Evolutionary conservation across 768 basidiomycete species (phyloP).

Genomic region (Pisolithus microcarpus): DNA sequence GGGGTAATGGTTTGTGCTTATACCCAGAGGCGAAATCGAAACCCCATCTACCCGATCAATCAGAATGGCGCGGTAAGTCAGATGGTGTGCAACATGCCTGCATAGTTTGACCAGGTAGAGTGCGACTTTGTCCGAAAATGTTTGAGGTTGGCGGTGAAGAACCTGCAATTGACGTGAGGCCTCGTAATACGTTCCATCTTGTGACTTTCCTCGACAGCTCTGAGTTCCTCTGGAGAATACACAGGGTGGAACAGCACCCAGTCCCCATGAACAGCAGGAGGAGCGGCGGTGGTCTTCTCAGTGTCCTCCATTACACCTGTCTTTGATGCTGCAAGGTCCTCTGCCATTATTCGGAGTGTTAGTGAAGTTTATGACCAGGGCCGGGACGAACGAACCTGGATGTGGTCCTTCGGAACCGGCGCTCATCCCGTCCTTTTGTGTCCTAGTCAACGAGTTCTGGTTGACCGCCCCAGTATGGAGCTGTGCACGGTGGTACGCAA

Average conservation of each 20-base stretch:
- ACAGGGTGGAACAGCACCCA: slow-evolving; percentile 96
- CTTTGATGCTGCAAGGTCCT: slow-evolving; percentile 18
- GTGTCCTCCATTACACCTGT: slow-evolving; percentile 13
- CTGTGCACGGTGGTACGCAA: slow-evolving; percentile 1
- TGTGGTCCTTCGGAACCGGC: slow-evolving; percentile 32
- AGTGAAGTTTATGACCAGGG: neutral
- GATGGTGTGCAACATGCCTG: slow-evolving; percentile 29
- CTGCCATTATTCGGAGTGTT: slow-evolving; percentile 10
- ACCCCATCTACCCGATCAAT: slow-evolving; percentile 35
- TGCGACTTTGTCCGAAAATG: slow-evolving; percentile 69
- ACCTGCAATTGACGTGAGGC: slow-evolving; percentile 38
- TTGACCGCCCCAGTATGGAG: slow-evolving; percentile 22
- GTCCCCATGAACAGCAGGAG: slow-evolving; percentile 56
- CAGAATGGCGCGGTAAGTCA: slow-evolving; percentile 1
- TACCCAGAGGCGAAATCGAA: slow-evolving; percentile 88
- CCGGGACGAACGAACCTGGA: slow-evolving; percentile 17
- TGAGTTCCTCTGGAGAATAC: slow-evolving; percentile 68
- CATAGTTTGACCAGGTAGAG: slow-evolving; percentile 50
- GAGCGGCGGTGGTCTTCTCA: slow-evolving; percentile 48
- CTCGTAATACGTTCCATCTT: neutral
- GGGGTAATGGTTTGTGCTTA: slow-evolving; percentile 63
- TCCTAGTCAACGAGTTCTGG: slow-evolving; percentile 18
- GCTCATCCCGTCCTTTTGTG: slow-evolving; percentile 15
- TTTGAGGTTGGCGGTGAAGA: slow-evolving; percentile 57
- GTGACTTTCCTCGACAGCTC: slow-evolving; percentile 54